Evolutionary conservation across 2,329 filamentous ascomycete species (phyloP).

Genomic region (Verticillium longisporum): DNA sequence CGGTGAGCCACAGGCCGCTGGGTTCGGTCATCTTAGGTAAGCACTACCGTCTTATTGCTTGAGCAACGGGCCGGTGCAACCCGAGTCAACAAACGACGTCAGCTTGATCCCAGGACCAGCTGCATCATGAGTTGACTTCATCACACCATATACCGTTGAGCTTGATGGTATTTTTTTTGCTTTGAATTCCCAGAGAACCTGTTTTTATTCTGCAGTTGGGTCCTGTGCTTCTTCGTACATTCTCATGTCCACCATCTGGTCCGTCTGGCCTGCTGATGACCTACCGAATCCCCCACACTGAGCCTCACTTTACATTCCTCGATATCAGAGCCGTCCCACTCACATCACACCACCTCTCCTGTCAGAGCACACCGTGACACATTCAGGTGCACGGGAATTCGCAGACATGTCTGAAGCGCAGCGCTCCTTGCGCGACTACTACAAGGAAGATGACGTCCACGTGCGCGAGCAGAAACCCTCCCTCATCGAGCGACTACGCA

Average conservation of each 20-base stretch:
- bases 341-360: neutral
- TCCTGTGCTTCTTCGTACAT: too few species aligned
- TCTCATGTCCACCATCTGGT: too few species aligned
- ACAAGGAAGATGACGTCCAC: neutral
- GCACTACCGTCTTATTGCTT: neutral
- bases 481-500: neutral
- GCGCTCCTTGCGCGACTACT: neutral
- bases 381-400: neutral
- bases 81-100: slow-evolving; percentile 1
- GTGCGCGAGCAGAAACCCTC: neutral
- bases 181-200: too few species aligned
- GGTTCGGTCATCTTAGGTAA: too few species aligned
- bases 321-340: too few species aligned
- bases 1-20: too few species aligned
- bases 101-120: too few species aligned
- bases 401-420: neutral
- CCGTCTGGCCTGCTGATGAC: too few species aligned
- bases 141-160: too few species aligned
- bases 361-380: neutral
- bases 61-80: neutral
- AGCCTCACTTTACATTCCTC: neutral
- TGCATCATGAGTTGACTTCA: too few species aligned
- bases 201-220: too few species aligned
- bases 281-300: neutral
- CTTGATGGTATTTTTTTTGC: too few species aligned